phyloP scores from a whole-genome alignment of 495 filamentous ascomycete species.

The Amniculicola lignicola region DNA sequence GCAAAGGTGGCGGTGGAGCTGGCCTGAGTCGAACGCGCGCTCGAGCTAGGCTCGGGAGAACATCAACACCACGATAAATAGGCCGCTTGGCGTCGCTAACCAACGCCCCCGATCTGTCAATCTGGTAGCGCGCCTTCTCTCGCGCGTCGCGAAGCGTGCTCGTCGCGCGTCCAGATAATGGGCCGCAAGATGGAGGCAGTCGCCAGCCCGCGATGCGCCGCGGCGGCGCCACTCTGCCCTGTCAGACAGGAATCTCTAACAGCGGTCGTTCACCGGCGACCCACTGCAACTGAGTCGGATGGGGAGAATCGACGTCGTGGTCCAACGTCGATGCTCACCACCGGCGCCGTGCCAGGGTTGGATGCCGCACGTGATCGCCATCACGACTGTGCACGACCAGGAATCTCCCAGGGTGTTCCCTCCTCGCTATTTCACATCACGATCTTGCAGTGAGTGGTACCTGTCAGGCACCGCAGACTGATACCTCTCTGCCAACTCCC shows the following conservation, averaged over 20 bases:
- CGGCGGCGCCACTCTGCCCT: not conserved
- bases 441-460: conserved; percentile 4
- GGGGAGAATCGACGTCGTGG: not conserved
- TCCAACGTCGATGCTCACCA: not conserved
- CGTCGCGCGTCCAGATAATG: not conserved
- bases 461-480: conserved; percentile 7
- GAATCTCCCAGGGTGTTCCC: conserved; percentile 9
- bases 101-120: conserved; percentile 12
- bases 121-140: not conserved
- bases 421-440: conserved; percentile 29
- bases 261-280: too few species aligned
- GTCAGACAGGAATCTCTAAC: too few species aligned
- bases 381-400: conserved; percentile 12
- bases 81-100: conserved; percentile 11
- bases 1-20: conserved; percentile 1
- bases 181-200: not conserved
- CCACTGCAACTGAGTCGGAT: not conserved
- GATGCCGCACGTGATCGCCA: conserved; percentile 12
- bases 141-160: conserved; percentile 6
- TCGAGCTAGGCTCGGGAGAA: conserved; percentile 9
- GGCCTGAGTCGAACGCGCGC: not conserved
- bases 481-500: conserved; percentile 14
- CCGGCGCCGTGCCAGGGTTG: not conserved
- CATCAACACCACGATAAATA: conserved; percentile 1
- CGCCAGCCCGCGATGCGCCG: not conserved